Percentiles rank a stretch among this genome's conserved stretches.
phyloP scores from a whole-genome alignment of 2,329 filamentous ascomycete genomes.

The Arthrobotrys entomopaga region DNA sequence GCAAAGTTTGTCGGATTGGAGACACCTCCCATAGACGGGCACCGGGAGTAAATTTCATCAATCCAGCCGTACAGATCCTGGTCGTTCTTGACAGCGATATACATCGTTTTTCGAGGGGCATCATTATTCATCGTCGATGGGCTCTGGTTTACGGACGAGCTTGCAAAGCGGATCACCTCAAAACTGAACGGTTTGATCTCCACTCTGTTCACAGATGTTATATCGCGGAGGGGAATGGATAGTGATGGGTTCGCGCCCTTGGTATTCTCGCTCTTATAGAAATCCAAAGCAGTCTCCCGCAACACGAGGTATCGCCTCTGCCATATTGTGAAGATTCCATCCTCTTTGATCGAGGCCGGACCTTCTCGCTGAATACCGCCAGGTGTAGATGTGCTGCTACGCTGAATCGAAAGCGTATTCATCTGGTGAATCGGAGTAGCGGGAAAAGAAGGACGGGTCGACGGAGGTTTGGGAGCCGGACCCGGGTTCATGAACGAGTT shows the following conservation, averaged over 20 bases:
- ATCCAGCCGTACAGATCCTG: slow-evolving; percentile 99
- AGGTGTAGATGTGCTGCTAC: slow-evolving; percentile 19
- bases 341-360: slow-evolving; percentile 77
- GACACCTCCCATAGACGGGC: slow-evolving; percentile 96
- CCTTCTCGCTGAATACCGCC: slow-evolving; percentile 45
- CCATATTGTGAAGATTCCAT: slow-evolving; percentile 85
- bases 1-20: slow-evolving; percentile 99
- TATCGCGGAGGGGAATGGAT: slow-evolving; percentile 80
- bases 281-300: slow-evolving; percentile 91
- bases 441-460: slow-evolving; percentile 37
- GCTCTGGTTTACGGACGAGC: slow-evolving; percentile 67
- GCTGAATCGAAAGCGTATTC: slow-evolving; percentile 50
- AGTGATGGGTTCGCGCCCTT: slow-evolving; percentile 81
- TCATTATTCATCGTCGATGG: slow-evolving; percentile 81
- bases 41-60: slow-evolving; percentile 95
- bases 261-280: slow-evolving; percentile 81
- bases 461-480: slow-evolving; percentile 52
- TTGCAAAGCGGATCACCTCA: slow-evolving; percentile 80
- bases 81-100: slow-evolving; percentile 92
- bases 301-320: slow-evolving; percentile 92
- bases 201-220: slow-evolving; percentile 88
- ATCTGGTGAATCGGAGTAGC: slow-evolving; percentile 49
- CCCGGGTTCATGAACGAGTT: slow-evolving; percentile 52
- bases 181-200: slow-evolving; percentile 92
- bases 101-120: slow-evolving; percentile 81